Conservation (phyloP, 2,329 filamentous ascomycete species). For the Fusarium napiforme region DNA sequence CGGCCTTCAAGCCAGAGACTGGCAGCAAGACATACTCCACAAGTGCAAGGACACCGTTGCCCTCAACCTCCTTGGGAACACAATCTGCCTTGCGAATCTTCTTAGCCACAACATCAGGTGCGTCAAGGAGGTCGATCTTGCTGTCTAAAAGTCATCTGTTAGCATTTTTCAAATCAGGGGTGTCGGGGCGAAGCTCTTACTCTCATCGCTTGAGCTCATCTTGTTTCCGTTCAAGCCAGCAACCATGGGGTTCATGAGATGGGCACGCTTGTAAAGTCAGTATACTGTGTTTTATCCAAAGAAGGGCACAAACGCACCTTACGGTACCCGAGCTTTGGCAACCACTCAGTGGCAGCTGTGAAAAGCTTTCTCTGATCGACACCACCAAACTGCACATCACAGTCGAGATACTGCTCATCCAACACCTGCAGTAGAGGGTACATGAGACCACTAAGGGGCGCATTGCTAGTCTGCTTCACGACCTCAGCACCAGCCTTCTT, state of each 20-base stretch:
- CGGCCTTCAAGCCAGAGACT: slow-evolving; percentile 69
- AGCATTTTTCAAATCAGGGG: not conserved
- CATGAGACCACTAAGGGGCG: slow-evolving; percentile 66
- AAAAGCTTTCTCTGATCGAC: slow-evolving; percentile 92
- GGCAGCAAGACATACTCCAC: slow-evolving; percentile 89
- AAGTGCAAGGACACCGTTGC: slow-evolving; percentile 88
- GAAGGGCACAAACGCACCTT: slow-evolving; percentile 54
- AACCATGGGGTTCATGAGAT: slow-evolving; percentile 78
- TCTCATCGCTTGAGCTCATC: slow-evolving; percentile 82
- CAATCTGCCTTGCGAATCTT: slow-evolving; percentile 90
- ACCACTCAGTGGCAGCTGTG: slow-evolving; percentile 82
- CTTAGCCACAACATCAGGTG: slow-evolving; percentile 77
- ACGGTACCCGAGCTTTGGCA: slow-evolving; percentile 87
- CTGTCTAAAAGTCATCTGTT: slow-evolving; percentile 62
- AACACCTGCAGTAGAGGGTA: slow-evolving; percentile 77
- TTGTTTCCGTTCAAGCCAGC: slow-evolving; percentile 86
- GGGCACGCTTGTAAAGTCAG: slow-evolving; percentile 48
- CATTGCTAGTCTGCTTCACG: slow-evolving; percentile 89
- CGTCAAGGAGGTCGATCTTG: slow-evolving; percentile 94
- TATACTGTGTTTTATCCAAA: not conserved
- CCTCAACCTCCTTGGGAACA: slow-evolving; percentile 78
- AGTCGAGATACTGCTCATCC: slow-evolving; percentile 88
- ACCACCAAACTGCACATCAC: slow-evolving; percentile 88
- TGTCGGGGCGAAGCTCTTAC: slow-evolving; percentile 48
- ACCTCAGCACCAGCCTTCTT: slow-evolving; percentile 93